Base-by-base conservation (phyloP, 805 yeast genomes). In the Wickerhamiella dianesei region DNA sequence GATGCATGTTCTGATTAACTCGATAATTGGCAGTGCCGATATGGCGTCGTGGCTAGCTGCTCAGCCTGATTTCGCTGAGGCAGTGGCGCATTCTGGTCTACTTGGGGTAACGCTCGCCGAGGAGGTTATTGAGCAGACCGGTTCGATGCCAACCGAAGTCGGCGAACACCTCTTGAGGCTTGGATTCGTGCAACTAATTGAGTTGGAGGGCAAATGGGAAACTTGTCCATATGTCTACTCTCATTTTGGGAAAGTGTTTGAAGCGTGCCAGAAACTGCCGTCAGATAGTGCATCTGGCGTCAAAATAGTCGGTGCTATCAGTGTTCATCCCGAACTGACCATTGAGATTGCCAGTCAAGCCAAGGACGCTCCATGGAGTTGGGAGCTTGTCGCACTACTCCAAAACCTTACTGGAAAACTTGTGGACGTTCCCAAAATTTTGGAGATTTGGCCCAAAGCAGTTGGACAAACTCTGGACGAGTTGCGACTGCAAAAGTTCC, bases 361-460 rank as follows among this genome's bases (percentile, higher is more conserved):
- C 18, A 36, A 36, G 12, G 41, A 35, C 9, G 29, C 21, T 14
- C 52, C 50, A 18, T 51, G 36, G 29, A 51, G 48, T 2, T 51
- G 54, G 54, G 54, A 51, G 32, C 47, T 50, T 1, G 50, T 51
- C 12, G 44, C 48, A 6, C 16, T 53, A 22, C 45, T 50, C 9
- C 47, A 42, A 12, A 53, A 53, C 32, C 43, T 53, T 5, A 51
- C 53, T 6, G 50, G 49, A 6, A 43, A 36, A 14, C 6, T 16
- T 37, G 44, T 19, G 4, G 43, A 48, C 25, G 19, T 51, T 12
- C 45, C 35, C 8, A 29, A 25, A 2, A 47, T 41, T 3, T 37
- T 48, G 21, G 44, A 37, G n/a, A 19, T 42, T 17, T 53, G 53
- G 52, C 55, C 55, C 6, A 13, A 47, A 21, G 14, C 47, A 1